Base-by-base conservation (phyloP, 78 protist genomes). In the Goniomonas avonlea region DNA sequence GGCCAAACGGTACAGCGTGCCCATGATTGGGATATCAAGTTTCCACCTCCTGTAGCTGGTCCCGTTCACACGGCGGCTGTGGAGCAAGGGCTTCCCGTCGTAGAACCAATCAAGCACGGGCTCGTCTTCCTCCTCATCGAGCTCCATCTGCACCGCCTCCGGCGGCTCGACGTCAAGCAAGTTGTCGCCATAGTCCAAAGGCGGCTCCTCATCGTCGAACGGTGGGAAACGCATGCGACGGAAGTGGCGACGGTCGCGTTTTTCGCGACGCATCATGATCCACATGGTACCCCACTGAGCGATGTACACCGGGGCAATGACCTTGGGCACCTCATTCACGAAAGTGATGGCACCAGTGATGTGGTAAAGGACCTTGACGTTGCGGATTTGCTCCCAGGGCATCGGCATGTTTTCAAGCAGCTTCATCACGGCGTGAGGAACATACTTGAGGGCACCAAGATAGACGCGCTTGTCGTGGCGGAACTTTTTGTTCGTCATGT, bases 201-300 rank as follows among this genome's bases (percentile, higher is more conserved):
- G 99, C 25, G 99, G 98, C 77, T 97, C 99, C 47, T 60, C 59
- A 77, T 95, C 97, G 32, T 93, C 96, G 53, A 94, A 94, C 21
- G 93, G 89, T 2, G 98, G 98, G 81, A 96, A 90, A 9, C 98
- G 88, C 94, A 98, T 92, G 37, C 99, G 87, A 66, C 90, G 86
- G 83, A 98, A 98, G 85, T 96, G 97, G 38, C 60, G 50, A 18
- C 99, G 91, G 82, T 94, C 99, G 34, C 96, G 94, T 88, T 98
- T 98, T 84, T 98, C 99, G 11, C 95, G 77, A 2, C 97, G 86
- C 99, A 98, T 98, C 86, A 90, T 85, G 23, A 93, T 92, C 99
- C 99, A 98, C 98, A 95, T 96, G 0, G 98, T 85, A 39, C 94
- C 96, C 99, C 99, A 98, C 80, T 98, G 99, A 0, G 99, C 98